phyloP scores from a whole-genome alignment of 164 flowering plant genomes.

The Tetracentron sinense region DNA sequence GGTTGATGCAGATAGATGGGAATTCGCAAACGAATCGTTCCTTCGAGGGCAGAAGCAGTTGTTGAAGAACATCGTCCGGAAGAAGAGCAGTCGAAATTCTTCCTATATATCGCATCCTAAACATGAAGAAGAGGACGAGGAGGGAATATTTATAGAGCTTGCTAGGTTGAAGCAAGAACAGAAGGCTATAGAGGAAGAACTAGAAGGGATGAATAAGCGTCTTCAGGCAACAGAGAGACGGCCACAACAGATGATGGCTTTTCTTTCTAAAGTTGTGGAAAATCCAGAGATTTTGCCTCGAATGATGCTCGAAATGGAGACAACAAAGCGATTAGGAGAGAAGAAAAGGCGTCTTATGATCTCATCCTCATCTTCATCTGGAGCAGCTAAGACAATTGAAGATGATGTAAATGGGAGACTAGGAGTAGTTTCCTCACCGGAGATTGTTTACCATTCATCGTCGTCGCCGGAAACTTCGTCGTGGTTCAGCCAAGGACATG shows the following conservation, averaged over 20 bases:
- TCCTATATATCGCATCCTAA: not conserved
- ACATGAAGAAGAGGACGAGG: constrained; percentile 22
- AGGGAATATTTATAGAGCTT: constrained; percentile 49
- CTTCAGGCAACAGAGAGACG: constrained; percentile 70
- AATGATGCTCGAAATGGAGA: constrained; percentile 43
- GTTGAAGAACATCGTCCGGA: no score
- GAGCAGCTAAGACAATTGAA: not conserved
- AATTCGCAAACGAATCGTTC: no score
- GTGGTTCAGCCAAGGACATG: constrained; percentile 12
- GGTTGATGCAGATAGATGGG: no score
- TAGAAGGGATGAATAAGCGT: constrained; percentile 54
- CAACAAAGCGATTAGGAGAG: constrained; percentile 18
- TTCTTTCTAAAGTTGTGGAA: constrained; percentile 58
- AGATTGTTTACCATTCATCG: not conserved
- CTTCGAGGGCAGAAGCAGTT: no score
- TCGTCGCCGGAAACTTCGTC: not conserved
- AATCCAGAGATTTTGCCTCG: constrained; percentile 65
- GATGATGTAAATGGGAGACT: not conserved
- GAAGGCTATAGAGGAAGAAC: constrained; percentile 45
- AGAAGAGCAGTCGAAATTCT: no score
- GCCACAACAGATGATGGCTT: constrained; percentile 89
- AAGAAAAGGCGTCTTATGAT: constrained; percentile 38
- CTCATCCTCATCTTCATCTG: constrained; percentile 17
- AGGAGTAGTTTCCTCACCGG: constrained; percentile 6
- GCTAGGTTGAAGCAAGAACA: constrained; percentile 62